phyloP scores from a whole-genome alignment of 768 basidiomycete species.

The Boletellus ananas region DNA sequence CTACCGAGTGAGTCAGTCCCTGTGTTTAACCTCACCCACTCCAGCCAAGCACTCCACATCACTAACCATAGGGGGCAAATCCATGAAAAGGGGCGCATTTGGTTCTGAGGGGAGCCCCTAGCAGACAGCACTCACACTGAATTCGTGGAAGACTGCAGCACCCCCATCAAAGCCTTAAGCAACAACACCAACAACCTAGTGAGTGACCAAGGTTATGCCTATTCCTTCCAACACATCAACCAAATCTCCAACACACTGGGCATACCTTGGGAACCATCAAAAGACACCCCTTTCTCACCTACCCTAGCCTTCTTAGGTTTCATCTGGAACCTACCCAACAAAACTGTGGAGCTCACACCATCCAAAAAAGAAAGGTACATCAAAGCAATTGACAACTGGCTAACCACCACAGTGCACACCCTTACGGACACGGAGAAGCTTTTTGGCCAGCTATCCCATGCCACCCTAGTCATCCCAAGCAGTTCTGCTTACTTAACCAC shows the following conservation, averaged over 20 bases:
- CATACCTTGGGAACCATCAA: background rate
- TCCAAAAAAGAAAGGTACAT: background rate
- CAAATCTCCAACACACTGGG: rapidly evolving
- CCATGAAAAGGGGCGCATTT: no score
- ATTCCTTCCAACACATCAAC: background rate
- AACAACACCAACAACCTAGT: no score
- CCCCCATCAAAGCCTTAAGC: no score
- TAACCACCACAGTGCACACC: background rate
- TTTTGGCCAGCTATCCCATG: background rate
- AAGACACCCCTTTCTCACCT: background rate
- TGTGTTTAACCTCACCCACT: no score
- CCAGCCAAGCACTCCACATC: no score
- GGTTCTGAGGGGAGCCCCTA: no score
- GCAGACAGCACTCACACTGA: no score
- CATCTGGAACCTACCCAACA: background rate
- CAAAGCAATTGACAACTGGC: background rate
- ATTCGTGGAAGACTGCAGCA: no score
- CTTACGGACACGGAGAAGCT: background rate
- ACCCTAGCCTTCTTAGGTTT: slow-evolving; percentile 29
- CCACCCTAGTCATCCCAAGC: background rate
- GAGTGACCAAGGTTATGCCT: no score
- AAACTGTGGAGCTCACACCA: background rate
- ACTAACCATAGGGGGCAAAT: no score
- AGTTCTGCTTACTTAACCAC: no score
- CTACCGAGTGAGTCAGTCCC: no score